Conservation (phyloP, 805 yeast genomes). For the Blastobotrys robertii region DNA sequence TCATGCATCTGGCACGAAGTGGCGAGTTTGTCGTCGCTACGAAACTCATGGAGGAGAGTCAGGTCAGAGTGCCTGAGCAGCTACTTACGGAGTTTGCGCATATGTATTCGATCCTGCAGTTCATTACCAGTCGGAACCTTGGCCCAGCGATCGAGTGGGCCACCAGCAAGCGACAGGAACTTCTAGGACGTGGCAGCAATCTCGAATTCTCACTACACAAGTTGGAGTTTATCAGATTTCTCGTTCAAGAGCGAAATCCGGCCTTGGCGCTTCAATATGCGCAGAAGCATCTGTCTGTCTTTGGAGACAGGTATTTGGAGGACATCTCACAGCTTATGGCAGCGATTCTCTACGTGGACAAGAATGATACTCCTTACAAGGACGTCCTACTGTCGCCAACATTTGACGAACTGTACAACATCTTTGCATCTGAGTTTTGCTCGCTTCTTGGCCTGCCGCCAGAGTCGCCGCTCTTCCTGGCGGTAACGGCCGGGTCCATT, state of each 20-base stretch:
- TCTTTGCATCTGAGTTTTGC: constrained; percentile 43
- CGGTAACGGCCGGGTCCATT: constrained; percentile 42
- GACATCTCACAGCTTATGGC: constrained; percentile 38
- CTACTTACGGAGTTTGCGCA: constrained; percentile 31
- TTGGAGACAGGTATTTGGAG: constrained; percentile 32
- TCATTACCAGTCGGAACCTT: constrained; percentile 30
- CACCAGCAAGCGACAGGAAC: constrained; percentile 16
- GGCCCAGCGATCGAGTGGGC: constrained; percentile 45
- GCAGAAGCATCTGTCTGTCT: constrained; percentile 30
- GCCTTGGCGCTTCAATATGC: constrained; percentile 33
- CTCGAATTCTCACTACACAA: constrained; percentile 38
- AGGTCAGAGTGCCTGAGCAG: constrained; percentile 25
- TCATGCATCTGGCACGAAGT: constrained; percentile 38
- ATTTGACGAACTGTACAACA: constrained; percentile 23
- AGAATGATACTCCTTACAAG: constrained; percentile 19
- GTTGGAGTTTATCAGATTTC: constrained; percentile 30
- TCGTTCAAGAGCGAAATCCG: constrained; percentile 18
- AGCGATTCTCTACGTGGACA: constrained; percentile 25
- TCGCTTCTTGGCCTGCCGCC: constrained; percentile 38
- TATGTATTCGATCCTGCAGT: constrained; percentile 35
- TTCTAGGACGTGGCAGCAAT: constrained; percentile 31
- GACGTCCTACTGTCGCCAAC: constrained; percentile 21
- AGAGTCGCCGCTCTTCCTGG: constrained; percentile 43
- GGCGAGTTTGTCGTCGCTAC: constrained; percentile 35
- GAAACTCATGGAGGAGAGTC: constrained; percentile 23